phyloP scores from a whole-genome alignment of 768 basidiomycete genomes.

The Trametes elegans region DNA sequence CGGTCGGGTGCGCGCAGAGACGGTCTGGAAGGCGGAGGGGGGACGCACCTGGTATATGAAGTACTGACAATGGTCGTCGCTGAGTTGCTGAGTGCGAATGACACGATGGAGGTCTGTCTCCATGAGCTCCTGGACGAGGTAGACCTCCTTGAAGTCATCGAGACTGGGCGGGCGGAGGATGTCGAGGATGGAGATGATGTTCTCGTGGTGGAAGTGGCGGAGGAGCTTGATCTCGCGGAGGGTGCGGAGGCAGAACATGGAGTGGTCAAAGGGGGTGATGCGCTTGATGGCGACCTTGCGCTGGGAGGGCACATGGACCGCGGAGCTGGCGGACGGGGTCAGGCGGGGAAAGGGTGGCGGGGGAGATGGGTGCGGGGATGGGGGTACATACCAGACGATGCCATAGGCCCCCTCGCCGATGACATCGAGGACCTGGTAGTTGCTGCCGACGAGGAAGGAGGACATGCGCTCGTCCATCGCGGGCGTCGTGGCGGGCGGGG shows the following conservation, averaged over 20 bases:
- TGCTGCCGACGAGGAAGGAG: conserved; percentile 48
- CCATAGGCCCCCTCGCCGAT: conserved; percentile 94
- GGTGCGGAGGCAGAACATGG: conserved; percentile 93
- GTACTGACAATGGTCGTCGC: conserved; percentile 96
- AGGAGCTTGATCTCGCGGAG: conserved; percentile 93
- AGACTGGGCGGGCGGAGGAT: conserved; percentile 77
- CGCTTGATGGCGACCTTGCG: conserved; percentile 97
- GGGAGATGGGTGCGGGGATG: neutral
- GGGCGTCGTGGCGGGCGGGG: neutral
- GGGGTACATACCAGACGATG: conserved; percentile 64
- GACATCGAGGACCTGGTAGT: conserved; percentile 84
- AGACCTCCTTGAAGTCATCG: conserved; percentile 84
- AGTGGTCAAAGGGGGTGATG: conserved; percentile 93
- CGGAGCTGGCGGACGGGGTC: conserved; percentile 47
- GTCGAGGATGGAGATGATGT: conserved; percentile 95
- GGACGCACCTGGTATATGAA: conserved; percentile 86
- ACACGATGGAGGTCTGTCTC: conserved; percentile 97
- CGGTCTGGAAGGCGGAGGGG: neutral
- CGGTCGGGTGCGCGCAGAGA: neutral
- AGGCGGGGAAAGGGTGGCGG: neutral
- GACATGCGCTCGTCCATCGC: conserved; percentile 31
- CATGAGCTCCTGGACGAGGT: conserved; percentile 74
- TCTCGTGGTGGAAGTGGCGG: conserved; percentile 79
- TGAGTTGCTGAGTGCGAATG: conserved; percentile 90
- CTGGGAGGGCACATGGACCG: conserved; percentile 80